phyloP scores from a whole-genome alignment of 2,329 filamentous ascomycete species.

The Colletotrichum incanum region DNA sequence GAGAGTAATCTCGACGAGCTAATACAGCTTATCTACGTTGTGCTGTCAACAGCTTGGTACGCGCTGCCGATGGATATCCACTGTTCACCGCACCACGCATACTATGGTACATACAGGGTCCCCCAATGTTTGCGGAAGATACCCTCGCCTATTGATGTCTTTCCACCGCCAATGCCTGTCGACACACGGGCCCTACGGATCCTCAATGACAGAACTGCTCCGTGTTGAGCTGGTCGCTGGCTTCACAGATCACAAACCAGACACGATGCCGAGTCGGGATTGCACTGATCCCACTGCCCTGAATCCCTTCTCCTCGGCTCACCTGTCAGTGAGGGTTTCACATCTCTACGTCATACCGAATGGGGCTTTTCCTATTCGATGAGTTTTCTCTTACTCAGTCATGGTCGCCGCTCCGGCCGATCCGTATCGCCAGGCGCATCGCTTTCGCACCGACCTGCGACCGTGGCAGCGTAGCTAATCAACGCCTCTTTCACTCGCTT shows the following conservation, averaged over 20 bases:
- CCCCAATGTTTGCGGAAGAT: conserved; percentile 36
- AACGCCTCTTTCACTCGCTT: conserved; percentile 29
- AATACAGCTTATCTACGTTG: conserved; percentile 30
- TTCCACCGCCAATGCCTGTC: conserved; percentile 9
- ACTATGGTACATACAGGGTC: conserved; percentile 29
- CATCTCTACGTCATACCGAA: conserved; percentile 38
- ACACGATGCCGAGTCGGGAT: conserved; percentile 30
- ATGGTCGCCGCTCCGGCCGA: conserved; percentile 36
- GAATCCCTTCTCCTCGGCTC: conserved; percentile 28
- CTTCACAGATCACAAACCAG: conserved; percentile 19
- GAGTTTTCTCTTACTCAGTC: conserved; percentile 37
- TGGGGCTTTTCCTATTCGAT: conserved; percentile 19
- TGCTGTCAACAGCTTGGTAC: conserved; percentile 23
- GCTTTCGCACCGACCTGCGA: conserved; percentile 33
- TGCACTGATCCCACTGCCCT: conserved; percentile 22
- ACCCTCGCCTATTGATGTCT: conserved; percentile 2
- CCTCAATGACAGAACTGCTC: conserved; percentile 24
- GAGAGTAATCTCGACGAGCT: conserved; percentile 30
- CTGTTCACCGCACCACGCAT: conserved; percentile 41
- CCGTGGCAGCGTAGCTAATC: conserved; percentile 26
- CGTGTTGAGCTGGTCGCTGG: conserved; percentile 27
- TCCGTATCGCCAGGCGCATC: conserved; percentile 28
- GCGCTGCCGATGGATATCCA: conserved; percentile 31
- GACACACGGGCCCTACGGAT: conserved; percentile 25
- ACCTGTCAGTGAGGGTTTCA: conserved; percentile 24